phyloP scores from a whole-genome alignment of 495 filamentous ascomycete species.

The Trichoderma erinaceum region DNA sequence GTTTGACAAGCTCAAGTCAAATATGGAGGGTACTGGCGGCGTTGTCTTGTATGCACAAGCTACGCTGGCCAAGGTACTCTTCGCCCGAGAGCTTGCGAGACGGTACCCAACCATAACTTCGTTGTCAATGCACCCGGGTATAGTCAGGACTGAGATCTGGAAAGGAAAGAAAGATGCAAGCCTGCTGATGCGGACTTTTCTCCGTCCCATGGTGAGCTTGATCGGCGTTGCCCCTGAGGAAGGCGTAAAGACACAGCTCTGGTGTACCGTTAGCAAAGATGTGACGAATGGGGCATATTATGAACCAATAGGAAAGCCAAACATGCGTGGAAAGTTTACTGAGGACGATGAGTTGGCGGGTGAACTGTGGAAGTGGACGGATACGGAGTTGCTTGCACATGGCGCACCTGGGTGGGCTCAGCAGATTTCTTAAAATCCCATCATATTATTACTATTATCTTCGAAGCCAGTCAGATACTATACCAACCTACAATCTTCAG shows the following conservation, averaged over 20 bases:
- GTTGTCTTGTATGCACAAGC: conserved; percentile 51
- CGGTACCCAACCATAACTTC: conserved; percentile 46
- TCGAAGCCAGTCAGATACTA: no score
- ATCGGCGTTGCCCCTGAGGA: conserved; percentile 32
- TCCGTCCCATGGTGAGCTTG: conserved; percentile 19
- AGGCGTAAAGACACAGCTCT: conserved; percentile 53
- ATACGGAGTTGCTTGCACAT: conserved; percentile 16
- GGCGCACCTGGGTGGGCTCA: conserved; percentile 12
- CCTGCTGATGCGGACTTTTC: conserved; percentile 17
- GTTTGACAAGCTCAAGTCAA: conserved; percentile 31
- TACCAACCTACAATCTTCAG: no score
- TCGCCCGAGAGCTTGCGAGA: conserved; percentile 16
- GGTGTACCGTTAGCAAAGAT: conserved; percentile 29
- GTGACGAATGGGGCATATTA: conserved; percentile 18
- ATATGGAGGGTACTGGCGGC: conserved; percentile 24
- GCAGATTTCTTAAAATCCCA: no score
- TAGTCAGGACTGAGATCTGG: conserved; percentile 30
- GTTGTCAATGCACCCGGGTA: conserved; percentile 58
- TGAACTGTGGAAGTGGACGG: conserved; percentile 19
- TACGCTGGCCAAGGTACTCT: conserved; percentile 14
- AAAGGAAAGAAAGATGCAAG: background rate
- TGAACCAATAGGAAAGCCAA: conserved; percentile 19
- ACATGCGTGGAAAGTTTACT: background rate
- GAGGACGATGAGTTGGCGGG: conserved; percentile 16
- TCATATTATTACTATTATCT: no score